Conservation (phyloP, 2,329 filamentous ascomycete species). For the Esteya vermicola region DNA sequence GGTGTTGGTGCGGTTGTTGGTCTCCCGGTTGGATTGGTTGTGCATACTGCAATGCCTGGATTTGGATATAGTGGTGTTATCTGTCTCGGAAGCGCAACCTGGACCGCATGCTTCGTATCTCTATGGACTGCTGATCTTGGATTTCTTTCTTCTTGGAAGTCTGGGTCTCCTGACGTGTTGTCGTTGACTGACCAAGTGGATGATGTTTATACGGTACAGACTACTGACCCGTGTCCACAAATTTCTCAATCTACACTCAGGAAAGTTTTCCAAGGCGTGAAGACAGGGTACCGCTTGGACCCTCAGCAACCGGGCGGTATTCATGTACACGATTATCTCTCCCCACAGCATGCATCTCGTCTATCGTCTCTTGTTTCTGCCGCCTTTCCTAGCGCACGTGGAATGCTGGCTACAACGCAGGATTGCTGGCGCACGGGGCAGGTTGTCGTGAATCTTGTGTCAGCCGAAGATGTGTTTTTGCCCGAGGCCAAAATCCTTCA, state of each 20-base stretch:
- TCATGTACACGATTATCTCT: no score
- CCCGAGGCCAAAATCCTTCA: conserved; percentile 7
- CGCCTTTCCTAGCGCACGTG: conserved; percentile 4
- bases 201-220: conserved; percentile 2
- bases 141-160: conserved; percentile 17
- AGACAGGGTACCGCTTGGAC: conserved; percentile 4
- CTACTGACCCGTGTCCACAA: conserved; percentile 7
- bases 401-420: conserved; percentile 2
- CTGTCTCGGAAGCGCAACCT: conserved; percentile 31
- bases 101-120: conserved; percentile 34
- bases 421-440: no score
- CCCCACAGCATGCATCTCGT: no score
- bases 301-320: no score
- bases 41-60: conserved; percentile 22
- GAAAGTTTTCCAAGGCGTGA: conserved; percentile 19
- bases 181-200: background rate
- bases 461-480: conserved; percentile 3
- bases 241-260: conserved; percentile 8
- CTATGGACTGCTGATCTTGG: conserved; percentile 28
- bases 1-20: conserved; percentile 27
- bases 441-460: conserved; percentile 7
- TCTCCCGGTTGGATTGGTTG: conserved; percentile 26
- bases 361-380: background rate
- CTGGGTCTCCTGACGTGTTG: background rate
- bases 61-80: conserved; percentile 32